phyloP scores from a whole-genome alignment of 2,329 filamentous ascomycete species.

The Aspergillus sp. region DNA sequence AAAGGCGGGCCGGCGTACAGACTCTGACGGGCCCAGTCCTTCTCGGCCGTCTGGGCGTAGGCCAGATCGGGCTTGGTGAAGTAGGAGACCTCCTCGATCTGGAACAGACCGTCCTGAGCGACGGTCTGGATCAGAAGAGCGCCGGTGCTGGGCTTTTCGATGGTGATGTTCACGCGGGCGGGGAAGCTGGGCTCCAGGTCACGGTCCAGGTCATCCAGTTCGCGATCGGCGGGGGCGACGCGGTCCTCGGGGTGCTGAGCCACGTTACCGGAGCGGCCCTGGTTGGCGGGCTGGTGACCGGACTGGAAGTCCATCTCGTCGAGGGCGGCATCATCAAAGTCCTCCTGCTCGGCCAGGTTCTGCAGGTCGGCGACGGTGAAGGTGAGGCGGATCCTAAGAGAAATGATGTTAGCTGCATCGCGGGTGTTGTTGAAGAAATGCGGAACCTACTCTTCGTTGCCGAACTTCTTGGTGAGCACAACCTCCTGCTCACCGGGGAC shows the following conservation, averaged over 20 bases:
- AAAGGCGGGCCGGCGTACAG: slow-evolving; percentile 91
- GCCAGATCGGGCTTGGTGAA: slow-evolving; percentile 77
- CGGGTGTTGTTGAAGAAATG: background rate
- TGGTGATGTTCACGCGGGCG: slow-evolving; percentile 77
- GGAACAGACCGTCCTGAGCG: slow-evolving; percentile 80
- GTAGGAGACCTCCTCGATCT: slow-evolving; percentile 89
- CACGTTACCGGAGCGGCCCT: slow-evolving; percentile 52
- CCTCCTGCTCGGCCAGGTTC: slow-evolving; percentile 59
- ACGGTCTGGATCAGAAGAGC: slow-evolving; percentile 83
- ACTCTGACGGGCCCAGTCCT: slow-evolving; percentile 71
- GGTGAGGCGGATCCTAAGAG: slow-evolving; percentile 68
- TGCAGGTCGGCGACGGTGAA: slow-evolving; percentile 85
- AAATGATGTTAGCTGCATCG: too few species aligned
- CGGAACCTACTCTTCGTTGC: slow-evolving; percentile 77
- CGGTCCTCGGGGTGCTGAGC: slow-evolving; percentile 53
- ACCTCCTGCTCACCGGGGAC: slow-evolving; percentile 83
- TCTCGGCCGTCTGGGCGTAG: slow-evolving; percentile 71
- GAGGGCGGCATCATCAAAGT: slow-evolving; percentile 56
- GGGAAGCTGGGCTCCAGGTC: slow-evolving; percentile 63
- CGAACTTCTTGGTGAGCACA: slow-evolving; percentile 75
- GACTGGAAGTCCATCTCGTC: slow-evolving; percentile 56
- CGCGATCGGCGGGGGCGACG: slow-evolving; percentile 57
- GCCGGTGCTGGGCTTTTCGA: slow-evolving; percentile 84
- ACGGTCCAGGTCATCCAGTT: slow-evolving; percentile 56
- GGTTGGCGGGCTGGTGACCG: slow-evolving; percentile 54